Evolutionary conservation across 2,329 filamentous ascomycete species (phyloP), one percentile per base, ranked within the genome.

Genomic region (Stromatinia cepivora): DNA sequence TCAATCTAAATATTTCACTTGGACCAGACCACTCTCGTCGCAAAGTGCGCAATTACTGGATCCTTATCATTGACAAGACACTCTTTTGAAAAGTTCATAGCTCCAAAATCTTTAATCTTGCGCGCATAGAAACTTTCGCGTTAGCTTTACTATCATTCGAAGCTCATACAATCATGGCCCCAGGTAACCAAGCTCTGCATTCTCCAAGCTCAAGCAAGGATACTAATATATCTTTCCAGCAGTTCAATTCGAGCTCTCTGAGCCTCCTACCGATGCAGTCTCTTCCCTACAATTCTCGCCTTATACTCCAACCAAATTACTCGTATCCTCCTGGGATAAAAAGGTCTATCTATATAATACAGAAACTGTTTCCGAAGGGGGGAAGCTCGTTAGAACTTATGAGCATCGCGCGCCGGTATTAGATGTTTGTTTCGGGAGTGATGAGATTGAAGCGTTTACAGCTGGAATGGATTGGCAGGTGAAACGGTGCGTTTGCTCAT

Each of bases 281-380:
- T 97, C 94, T 61, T 86, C 93, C 34, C 84, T 98, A 77, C 88
- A 88, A 77, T 99, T 97, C 84, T 92, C 94, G 73, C 92, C 93
- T 48, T 82, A 85, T 71, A 88, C 89, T n/a, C 86, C 90, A 4
- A 88, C 85, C 67, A 90, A 89, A 75, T 86, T 99, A 50, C 87
- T 96, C n/a, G 94, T 94, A 75, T 91, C 94, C 15, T 97, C 93
- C 69, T 99, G 95, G 95, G 94, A 98, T 81, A 92, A 90, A 80
- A 88, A 92, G 79, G 88, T 97, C 69, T 97, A 97, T 81, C 85
- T 94, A 66, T 98, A 98, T 84, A 92, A 97, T 78, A 86, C 90
- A 70, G 82, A 82, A 83, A 52, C 31, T 54, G 71, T 54, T 45
- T 85, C 85, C 31, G 84, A 86, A 28, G 79, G 77, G 50, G 86